A percentile compares a stretch with the other conserved stretches of the same genome.
Evolutionary conservation across 1,284 basidiomycete species (phyloP).

Genomic region (Cryptococcus sp.): DNA sequence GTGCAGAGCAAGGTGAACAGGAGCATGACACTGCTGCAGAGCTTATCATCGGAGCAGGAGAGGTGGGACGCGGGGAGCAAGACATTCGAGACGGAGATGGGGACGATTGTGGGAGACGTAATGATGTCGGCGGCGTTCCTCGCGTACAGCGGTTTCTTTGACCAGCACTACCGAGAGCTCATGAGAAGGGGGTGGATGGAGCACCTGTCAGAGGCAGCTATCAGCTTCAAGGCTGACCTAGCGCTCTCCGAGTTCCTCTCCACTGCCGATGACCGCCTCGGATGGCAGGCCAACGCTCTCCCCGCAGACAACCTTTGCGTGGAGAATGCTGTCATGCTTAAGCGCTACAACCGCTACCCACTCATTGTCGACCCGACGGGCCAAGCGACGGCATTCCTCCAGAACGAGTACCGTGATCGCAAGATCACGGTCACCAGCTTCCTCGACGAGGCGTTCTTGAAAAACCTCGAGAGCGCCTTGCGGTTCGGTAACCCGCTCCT

Average conservation of each 20-base stretch:
- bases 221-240: constrained; percentile 90
- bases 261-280: constrained; percentile 91
- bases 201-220: constrained; percentile 81
- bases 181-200: constrained; percentile 96
- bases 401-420: constrained; percentile 91
- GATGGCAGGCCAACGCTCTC: constrained; percentile 91
- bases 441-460: constrained; percentile 97
- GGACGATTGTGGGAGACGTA: constrained; percentile 96
- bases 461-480: constrained; percentile 96
- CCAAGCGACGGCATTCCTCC: constrained; percentile 91
- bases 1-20: constrained; percentile 96
- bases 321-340: constrained; percentile 99
- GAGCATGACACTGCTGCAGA: constrained; percentile 91
- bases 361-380: constrained; percentile 98
- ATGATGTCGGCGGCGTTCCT: constrained; percentile 94
- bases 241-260: constrained; percentile 94
- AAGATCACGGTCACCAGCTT: constrained; percentile 99
- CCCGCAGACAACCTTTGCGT: constrained; percentile 94
- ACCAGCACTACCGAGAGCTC: constrained; percentile 93
- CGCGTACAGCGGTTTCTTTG: constrained; percentile 97
- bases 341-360: constrained; percentile 96
- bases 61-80: constrained; percentile 95
- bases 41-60: constrained; percentile 88
- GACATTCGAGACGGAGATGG: constrained; percentile 97
- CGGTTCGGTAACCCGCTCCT: constrained; percentile 97